phyloP scores from a whole-genome alignment of 805 yeast genomes.

The Clavispora carvajalis region DNA sequence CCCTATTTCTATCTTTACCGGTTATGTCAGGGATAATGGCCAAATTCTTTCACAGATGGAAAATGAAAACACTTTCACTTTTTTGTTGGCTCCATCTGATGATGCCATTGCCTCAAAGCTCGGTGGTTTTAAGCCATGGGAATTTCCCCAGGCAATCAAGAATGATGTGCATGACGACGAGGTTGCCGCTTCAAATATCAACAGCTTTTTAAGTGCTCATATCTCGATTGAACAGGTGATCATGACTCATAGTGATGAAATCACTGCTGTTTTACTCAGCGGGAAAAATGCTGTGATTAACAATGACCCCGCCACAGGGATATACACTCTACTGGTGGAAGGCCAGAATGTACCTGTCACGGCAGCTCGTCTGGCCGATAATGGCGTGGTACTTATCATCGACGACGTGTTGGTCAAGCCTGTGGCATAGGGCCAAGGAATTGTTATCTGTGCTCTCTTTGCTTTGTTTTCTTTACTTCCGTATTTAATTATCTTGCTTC shows the following conservation, averaged over 20 bases:
- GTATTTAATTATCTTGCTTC: not conserved
- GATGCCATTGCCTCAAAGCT: constrained; percentile 42
- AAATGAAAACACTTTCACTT: constrained; percentile 30
- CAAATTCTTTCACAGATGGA: constrained; percentile 46
- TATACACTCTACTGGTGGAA: constrained; percentile 14
- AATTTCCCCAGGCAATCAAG: constrained; percentile 54
- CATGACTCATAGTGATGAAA: not conserved
- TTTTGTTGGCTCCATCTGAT: constrained; percentile 72
- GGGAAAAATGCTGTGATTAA: constrained; percentile 20
- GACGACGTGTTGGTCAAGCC: constrained; percentile 30
- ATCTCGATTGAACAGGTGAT: constrained; percentile 18
- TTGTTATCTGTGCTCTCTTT: too few relatives aligned
- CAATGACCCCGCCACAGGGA: constrained; percentile 13
- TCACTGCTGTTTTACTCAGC: constrained; percentile 15
- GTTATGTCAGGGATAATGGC: constrained; percentile 62
- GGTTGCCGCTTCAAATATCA: constrained; percentile 46
- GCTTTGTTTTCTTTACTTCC: not conserved
- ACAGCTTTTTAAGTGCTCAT: constrained; percentile 60
- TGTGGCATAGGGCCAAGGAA: not conserved
- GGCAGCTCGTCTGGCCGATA: constrained; percentile 28
- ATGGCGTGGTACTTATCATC: constrained; percentile 35
- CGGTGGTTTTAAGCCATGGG: constrained; percentile 71
- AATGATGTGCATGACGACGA: constrained; percentile 30
- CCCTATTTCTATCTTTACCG: constrained; percentile 55
- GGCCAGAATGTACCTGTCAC: constrained; percentile 19